A percentile compares a stretch with the other conserved stretches of the same genome.
phyloP scores from a whole-genome alignment of 2,329 filamentous ascomycete species.

The Tolypocladium ophioglossoides region DNA sequence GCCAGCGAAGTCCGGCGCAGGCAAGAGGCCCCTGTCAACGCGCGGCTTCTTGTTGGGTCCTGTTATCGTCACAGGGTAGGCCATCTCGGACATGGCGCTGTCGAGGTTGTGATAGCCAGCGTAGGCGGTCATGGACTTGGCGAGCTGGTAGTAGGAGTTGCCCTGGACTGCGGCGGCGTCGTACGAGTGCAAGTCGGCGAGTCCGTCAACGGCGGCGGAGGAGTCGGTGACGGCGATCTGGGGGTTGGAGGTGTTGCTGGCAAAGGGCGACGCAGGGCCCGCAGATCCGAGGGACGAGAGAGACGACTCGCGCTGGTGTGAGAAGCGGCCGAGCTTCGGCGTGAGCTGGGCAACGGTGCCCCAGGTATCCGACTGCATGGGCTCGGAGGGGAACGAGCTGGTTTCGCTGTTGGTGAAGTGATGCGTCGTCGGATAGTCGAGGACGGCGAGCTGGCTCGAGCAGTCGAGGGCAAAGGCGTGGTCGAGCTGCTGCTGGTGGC shows the following conservation, averaged over 20 bases:
- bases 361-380: constrained; percentile 34
- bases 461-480: neutral
- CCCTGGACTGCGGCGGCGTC: constrained; percentile 11
- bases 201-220: constrained; percentile 26
- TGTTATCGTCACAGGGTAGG: constrained; percentile 29
- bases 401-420: neutral
- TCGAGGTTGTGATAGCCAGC: constrained; percentile 30
- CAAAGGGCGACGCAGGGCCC: constrained; percentile 49
- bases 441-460: neutral
- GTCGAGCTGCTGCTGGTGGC: neutral
- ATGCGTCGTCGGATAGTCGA: neutral
- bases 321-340: constrained; percentile 25
- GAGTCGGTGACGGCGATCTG: constrained; percentile 46
- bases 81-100: constrained; percentile 25
- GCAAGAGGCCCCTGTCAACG: constrained; percentile 30
- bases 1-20: constrained; percentile 33
- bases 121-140: constrained; percentile 34
- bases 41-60: constrained; percentile 24
- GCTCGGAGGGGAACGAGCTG: constrained; percentile 7
- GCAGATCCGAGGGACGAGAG: constrained; percentile 50
- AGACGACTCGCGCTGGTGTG: constrained; percentile 51
- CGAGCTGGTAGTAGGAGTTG: constrained; percentile 35
- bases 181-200: constrained; percentile 29
- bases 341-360: constrained; percentile 24
- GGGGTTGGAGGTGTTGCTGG: constrained; percentile 43